Evolutionary conservation across 176 grass and related monocot species (phyloP).

Genomic region (Triticum dicoccoides): DNA sequence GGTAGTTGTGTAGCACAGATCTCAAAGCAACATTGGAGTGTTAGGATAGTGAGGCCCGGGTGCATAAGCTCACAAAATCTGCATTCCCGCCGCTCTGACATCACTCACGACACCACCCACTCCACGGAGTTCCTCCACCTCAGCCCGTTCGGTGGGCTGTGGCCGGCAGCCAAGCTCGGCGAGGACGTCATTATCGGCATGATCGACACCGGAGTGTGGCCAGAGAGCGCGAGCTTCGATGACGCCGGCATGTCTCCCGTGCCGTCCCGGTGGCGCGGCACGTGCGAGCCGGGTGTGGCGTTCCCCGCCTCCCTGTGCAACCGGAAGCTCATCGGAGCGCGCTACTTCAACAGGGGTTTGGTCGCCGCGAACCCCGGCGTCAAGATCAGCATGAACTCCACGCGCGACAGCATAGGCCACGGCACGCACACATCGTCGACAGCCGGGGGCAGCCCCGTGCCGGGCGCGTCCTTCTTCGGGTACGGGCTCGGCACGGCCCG

Average conservation of each 20-base stretch:
- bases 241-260: conserved; percentile 31
- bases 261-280: conserved; percentile 44
- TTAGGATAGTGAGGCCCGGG: too few species aligned
- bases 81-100: not conserved
- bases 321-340: conserved; percentile 75
- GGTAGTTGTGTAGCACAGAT: too few species aligned
- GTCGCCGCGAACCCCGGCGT: conserved; percentile 37
- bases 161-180: conserved; percentile 40
- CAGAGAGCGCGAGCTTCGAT: conserved; percentile 52
- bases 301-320: conserved; percentile 59
- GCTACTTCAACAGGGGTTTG: conserved; percentile 58
- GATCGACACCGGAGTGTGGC: conserved; percentile 49
- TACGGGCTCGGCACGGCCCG: conserved; percentile 49
- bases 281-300: conserved; percentile 39
- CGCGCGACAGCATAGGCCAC: conserved; percentile 62
- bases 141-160: conserved; percentile 2
- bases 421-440: conserved; percentile 79
- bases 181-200: conserved; percentile 59
- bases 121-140: conserved; percentile 48
- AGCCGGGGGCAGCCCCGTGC: conserved; percentile 43
- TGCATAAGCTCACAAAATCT: too few species aligned
- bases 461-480: conserved; percentile 56
- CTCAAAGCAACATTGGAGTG: too few species aligned
- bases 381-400: conserved; percentile 46
- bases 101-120: conserved; percentile 45